These are phyloP conservation scores for Auricularia sp. DNA, from an alignment of 768 basidiomycete genomes.

Conservation along the genomic window DNA sequence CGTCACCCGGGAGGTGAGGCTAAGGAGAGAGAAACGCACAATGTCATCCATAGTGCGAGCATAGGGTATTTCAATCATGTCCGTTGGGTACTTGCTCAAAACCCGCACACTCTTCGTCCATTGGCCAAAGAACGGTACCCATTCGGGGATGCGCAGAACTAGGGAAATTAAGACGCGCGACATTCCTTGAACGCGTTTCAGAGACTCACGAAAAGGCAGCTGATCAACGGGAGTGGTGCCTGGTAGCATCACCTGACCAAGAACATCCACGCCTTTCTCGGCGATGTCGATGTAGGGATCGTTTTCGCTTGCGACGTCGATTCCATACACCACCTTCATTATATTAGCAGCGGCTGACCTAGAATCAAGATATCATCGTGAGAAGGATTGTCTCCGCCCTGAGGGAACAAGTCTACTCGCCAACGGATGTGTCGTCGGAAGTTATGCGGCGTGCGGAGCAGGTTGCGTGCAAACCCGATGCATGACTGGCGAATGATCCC, in stretches of 20 bases:
- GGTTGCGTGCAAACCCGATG: background rate
- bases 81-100: background rate
- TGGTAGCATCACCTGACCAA: slow-evolving; percentile 21
- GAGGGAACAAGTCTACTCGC: background rate
- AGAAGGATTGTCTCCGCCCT: background rate
- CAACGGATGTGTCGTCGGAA: background rate
- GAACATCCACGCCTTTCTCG: slow-evolving; percentile 14
- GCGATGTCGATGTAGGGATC: slow-evolving; percentile 29
- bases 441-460: background rate
- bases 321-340: slow-evolving; percentile 33
- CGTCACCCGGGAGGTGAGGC: too few species aligned
- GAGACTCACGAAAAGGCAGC: slow-evolving; percentile 23
- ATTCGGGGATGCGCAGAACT: background rate
- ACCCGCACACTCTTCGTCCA: background rate
- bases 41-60: background rate
- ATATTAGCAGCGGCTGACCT: slow-evolving; percentile 27
- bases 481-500: background rate
- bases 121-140: background rate
- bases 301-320: slow-evolving; percentile 23
- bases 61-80: background rate
- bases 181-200: background rate
- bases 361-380: background rate
- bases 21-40: background rate
- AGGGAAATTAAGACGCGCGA: background rate
- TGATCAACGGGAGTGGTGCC: slow-evolving; percentile 24